Conservation (phyloP, 495 filamentous ascomycete genomes). For the Neurospora sp. region DNA sequence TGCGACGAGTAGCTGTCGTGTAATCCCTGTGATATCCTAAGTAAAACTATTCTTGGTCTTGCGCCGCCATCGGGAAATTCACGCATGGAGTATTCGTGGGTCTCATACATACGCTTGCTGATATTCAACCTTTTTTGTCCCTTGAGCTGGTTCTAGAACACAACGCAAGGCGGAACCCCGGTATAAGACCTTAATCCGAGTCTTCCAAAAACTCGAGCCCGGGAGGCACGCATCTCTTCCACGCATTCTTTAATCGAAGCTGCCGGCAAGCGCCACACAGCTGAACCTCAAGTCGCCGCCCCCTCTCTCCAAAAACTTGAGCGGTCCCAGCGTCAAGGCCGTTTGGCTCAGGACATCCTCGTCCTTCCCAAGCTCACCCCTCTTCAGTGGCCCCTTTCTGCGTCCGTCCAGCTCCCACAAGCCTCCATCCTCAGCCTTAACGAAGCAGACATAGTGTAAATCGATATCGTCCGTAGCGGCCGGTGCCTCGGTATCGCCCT, state of each 20-base stretch:
- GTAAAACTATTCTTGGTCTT: not conserved
- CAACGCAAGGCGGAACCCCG: not conserved
- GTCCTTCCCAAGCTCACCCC: slow-evolving; percentile 40
- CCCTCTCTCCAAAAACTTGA: slow-evolving; percentile 56
- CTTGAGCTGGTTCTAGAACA: not conserved
- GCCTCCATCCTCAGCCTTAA: slow-evolving; percentile 53
- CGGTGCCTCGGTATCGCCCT: slow-evolving; percentile 67
- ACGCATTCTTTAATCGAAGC: slow-evolving; percentile 41
- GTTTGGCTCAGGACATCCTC: slow-evolving; percentile 63
- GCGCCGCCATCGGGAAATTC: not conserved
- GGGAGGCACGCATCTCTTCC: not conserved
- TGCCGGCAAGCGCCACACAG: slow-evolving; percentile 57
- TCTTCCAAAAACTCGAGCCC: not conserved
- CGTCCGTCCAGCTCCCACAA: slow-evolving; percentile 83
- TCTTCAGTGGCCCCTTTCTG: slow-evolving; percentile 56
- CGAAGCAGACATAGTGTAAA: slow-evolving; percentile 79
- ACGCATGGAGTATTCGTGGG: not conserved
- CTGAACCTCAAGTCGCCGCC: slow-evolving; percentile 63
- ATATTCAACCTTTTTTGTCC: not conserved
- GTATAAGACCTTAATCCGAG: not conserved
- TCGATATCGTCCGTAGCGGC: slow-evolving; percentile 57
- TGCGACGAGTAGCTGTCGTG: not conserved
- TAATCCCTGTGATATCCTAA: not conserved
- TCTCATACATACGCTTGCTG: not conserved
- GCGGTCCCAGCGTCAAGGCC: slow-evolving; percentile 49